phyloP scores from a whole-genome alignment of 306 rosid genomes.

The Calophaca sinica region DNA sequence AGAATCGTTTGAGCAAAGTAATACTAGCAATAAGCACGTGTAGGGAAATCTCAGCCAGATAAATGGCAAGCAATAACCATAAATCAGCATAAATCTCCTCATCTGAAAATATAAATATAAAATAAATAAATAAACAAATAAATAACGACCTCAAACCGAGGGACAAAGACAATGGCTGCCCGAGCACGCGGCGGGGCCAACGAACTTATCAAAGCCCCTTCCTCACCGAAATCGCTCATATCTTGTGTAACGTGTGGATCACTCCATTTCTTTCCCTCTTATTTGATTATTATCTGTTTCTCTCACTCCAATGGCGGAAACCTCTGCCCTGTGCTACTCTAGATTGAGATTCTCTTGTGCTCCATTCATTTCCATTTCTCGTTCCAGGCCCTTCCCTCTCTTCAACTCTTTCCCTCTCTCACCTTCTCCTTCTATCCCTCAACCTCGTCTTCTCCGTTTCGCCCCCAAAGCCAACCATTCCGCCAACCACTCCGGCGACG shows the following conservation, averaged over 20 bases:
- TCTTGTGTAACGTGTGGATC: slow-evolving; percentile 43
- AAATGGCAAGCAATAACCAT: neutral
- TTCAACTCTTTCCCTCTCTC: slow-evolving; percentile 47
- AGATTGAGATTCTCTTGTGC: slow-evolving; percentile 47
- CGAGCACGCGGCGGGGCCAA: slow-evolving; percentile 11
- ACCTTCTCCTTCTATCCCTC: slow-evolving; percentile 41
- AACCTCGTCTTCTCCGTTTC: slow-evolving; percentile 65
- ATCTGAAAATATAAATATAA: too few relatives aligned
- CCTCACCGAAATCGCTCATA: neutral
- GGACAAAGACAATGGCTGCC: slow-evolving; percentile 14
- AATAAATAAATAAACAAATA: neutral
- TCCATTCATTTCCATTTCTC: slow-evolving; percentile 47
- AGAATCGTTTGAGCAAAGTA: too few relatives aligned
- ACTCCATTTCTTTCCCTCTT: slow-evolving; percentile 24
- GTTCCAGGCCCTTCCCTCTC: slow-evolving; percentile 43
- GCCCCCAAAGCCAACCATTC: slow-evolving; percentile 58
- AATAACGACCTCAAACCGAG: slow-evolving; percentile 9
- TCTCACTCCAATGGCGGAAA: slow-evolving; percentile 66
- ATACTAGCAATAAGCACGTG: neutral
- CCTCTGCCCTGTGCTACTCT: slow-evolving; percentile 62
- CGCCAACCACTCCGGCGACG: slow-evolving; percentile 55
- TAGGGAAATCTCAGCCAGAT: neutral
- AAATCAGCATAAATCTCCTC: too few relatives aligned
- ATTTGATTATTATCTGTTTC: slow-evolving; percentile 7
- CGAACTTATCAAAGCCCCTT: neutral